Percentiles rank a stretch among this genome's conserved stretches.
Conservation (phyloP, 1,284 basidiomycete genomes). For the Marasmius tenuissimus region DNA sequence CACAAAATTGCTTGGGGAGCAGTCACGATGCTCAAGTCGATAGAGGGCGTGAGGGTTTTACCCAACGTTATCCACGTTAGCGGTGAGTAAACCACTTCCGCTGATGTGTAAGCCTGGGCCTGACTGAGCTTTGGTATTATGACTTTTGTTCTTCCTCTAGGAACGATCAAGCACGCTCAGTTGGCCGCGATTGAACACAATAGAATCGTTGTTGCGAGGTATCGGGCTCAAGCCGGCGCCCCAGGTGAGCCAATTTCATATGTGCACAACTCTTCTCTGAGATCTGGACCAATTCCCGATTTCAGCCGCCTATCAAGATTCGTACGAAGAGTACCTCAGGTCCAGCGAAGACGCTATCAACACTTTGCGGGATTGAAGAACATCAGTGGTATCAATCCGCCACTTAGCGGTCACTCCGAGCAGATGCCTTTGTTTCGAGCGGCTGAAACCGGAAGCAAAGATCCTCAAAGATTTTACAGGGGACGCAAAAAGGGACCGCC, state of each 20-base stretch:
- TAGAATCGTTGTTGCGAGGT: conserved; percentile 63
- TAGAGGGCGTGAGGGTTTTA: conserved; percentile 58
- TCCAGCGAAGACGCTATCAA: conserved; percentile 61
- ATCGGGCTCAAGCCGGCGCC: conserved; percentile 51
- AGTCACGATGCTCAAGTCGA: conserved; percentile 58
- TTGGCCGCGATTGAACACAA: conserved; percentile 73
- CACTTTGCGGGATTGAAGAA: conserved; percentile 56
- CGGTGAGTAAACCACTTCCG: conserved; percentile 46
- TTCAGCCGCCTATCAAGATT: conserved; percentile 54
- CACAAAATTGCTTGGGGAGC: conserved; percentile 74
- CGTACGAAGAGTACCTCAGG: conserved; percentile 56
- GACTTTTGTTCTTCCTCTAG: conserved; percentile 32
- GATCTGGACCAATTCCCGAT: neutral
- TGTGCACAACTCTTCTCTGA: neutral
- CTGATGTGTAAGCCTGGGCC: too few relatives aligned
- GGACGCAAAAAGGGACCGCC: too few relatives aligned
- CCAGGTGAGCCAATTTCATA: conserved; percentile 39
- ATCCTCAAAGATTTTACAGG: too few relatives aligned
- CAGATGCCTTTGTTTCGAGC: too few relatives aligned
- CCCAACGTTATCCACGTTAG: conserved; percentile 76
- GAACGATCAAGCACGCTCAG: conserved; percentile 79
- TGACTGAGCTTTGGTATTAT: too few relatives aligned
- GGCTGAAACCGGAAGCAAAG: too few relatives aligned
- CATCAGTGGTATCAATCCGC: neutral
- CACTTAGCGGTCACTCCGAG: too few relatives aligned